Base-by-base conservation (phyloP, 345 rosid genomes). In the Lepidium didymum region DNA sequence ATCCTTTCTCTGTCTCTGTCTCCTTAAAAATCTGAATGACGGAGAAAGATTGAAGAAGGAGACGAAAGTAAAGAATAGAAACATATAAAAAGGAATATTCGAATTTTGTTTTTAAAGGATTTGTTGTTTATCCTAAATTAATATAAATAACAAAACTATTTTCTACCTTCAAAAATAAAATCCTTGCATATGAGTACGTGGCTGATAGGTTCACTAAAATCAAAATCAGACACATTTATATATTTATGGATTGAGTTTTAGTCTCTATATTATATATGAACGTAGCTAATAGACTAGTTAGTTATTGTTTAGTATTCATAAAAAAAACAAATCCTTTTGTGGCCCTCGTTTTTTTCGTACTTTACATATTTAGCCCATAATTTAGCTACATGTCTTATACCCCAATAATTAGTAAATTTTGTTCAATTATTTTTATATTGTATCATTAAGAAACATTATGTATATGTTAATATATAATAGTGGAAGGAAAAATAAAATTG, bases 21-120 rank as follows among this genome's bases (percentile, higher is more conserved):
- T 49, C 27, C 46, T 10, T 29, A 41, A 68, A 68, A 69, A 60
- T 59, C 68, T 57, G 56, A 62, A 67, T 67, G 67, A 74, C 0
- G 49, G 56, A 38, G 41, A 61, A 31, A 72, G 66, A 65, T 52
- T 64, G 65, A 41, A 56, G 42, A 4, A 19, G 70, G 16, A 23
- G 75, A 53, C 13, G 37, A 21, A 44, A 45, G 4, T 3, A 38
- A 50, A 57, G 12, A 34, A 44, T 8, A 9, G 21, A 58, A 15
- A n/a, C 35, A 33, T 58, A 23, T 18, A 10, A 29, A 62, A 16
- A 62, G 44, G 72, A 69, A 75, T 75, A 69, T 75, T 64, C 79
- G 79, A 64, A 68, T 73, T 67, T 68, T 69, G 36, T 23, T 69
- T 54, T 75, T 75, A 60, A 31, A 42, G 76, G 45, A 44, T 37